phyloP scores from a whole-genome alignment of 495 filamentous ascomycete species.

The Neurospora tetraspora region DNA sequence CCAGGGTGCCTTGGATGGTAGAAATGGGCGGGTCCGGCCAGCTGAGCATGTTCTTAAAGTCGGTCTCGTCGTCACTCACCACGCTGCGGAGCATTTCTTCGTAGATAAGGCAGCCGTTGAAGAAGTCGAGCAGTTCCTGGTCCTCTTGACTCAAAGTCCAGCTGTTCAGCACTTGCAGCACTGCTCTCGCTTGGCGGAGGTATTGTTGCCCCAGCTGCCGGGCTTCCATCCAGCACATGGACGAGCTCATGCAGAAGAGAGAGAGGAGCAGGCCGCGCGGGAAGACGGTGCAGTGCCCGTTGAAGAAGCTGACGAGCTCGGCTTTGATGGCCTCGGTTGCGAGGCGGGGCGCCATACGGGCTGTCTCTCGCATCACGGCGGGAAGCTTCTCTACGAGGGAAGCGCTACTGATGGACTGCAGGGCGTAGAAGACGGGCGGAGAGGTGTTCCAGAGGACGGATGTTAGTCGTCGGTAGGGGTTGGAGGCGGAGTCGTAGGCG shows the following conservation, averaged over 20 bases:
- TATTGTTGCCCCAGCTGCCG: slow-evolving; percentile 21
- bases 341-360: slow-evolving; percentile 13
- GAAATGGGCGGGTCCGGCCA: slow-evolving; percentile 18
- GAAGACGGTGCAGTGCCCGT: slow-evolving; percentile 6
- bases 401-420: slow-evolving; percentile 21
- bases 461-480: slow-evolving; percentile 23
- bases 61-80: slow-evolving; percentile 24
- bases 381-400: slow-evolving; percentile 25
- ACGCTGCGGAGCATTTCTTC: slow-evolving; percentile 28
- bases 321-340: slow-evolving; percentile 19
- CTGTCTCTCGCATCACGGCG: slow-evolving; percentile 21
- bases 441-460: slow-evolving; percentile 17
- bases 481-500: slow-evolving; percentile 19
- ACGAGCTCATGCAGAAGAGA: slow-evolving; percentile 28
- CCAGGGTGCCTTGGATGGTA: slow-evolving; percentile 1
- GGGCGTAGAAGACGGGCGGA: slow-evolving; percentile 15
- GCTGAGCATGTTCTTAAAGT: slow-evolving; percentile 23
- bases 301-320: slow-evolving; percentile 16
- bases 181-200: slow-evolving; percentile 16
- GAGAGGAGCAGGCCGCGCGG: slow-evolving; percentile 21
- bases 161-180: slow-evolving; percentile 15
- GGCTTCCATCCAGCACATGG: slow-evolving; percentile 26
- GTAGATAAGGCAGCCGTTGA: slow-evolving; percentile 26
- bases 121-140: slow-evolving; percentile 19
- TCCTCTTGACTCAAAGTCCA: slow-evolving; percentile 8